phyloP scores from a whole-genome alignment of 2,329 filamentous ascomycete genomes.

The Chlorencoelia australis region DNA sequence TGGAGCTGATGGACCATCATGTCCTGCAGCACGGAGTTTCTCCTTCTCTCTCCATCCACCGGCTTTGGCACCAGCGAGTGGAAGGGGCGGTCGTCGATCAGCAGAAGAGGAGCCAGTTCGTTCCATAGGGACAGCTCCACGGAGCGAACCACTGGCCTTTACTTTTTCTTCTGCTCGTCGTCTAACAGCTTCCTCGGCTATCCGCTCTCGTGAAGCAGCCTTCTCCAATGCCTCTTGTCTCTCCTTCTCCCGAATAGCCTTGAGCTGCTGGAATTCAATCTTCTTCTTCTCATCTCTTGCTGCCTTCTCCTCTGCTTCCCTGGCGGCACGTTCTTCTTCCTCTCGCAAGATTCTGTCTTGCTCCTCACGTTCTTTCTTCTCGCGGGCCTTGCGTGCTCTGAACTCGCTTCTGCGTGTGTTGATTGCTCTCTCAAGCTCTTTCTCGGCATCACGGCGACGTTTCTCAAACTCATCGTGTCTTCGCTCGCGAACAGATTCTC shows the following conservation, averaged over 20 bases:
- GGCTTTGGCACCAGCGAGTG: constrained; percentile 45
- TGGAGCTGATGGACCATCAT: constrained; percentile 10
- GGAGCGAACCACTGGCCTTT: constrained; percentile 30
- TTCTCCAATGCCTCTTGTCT: constrained; percentile 58
- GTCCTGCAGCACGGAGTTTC: constrained; percentile 33
- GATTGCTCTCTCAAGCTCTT: constrained; percentile 88
- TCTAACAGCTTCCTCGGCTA: constrained; percentile 81
- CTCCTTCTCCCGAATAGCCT: constrained; percentile 56
- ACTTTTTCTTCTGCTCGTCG: constrained; percentile 56
- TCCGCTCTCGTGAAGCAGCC: constrained; percentile 61
- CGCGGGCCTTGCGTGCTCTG: constrained; percentile 69
- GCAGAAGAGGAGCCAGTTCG: constrained; percentile 39
- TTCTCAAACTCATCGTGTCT: constrained; percentile 94
- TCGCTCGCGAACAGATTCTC: constrained; percentile 70
- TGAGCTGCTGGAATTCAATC: constrained; percentile 55
- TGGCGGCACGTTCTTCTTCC: constrained; percentile 71
- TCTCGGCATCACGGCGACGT: constrained; percentile 81
- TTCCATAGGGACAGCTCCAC: constrained; percentile 34
- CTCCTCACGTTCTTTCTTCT: constrained; percentile 78
- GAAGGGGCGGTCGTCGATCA: constrained; percentile 24
- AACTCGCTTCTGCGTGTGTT: constrained; percentile 78
- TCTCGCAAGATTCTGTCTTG: constrained; percentile 68
- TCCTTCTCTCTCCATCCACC: constrained; percentile 66
- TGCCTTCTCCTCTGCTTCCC: constrained; percentile 79
- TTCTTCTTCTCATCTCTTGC: constrained; percentile 71